Base-by-base conservation (phyloP, 2,329 filamentous ascomycete species). In the Fusarium scirpi region DNA sequence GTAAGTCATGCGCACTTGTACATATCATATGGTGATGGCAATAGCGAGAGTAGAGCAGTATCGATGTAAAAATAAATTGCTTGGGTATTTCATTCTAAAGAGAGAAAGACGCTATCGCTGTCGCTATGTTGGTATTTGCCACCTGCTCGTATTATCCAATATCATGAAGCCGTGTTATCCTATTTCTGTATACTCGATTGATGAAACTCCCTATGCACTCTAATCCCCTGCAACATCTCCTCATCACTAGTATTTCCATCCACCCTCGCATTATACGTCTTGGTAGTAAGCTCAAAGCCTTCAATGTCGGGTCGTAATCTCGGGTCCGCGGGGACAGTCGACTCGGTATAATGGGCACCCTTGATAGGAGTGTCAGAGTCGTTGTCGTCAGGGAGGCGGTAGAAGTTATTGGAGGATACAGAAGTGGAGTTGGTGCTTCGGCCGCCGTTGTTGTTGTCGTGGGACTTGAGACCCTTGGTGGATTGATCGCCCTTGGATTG, bases 191-290 rank as follows among this genome's bases (percentile, higher is more conserved):
- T 65, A 30, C 67, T 76, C 12, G 77, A 76, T 24, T 75, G 78
- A 29, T 76, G 73, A 56, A 83, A 79, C 12, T 80, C 78, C 16
- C 51, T 82, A 3, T 81, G 73, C 5, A 83, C 79, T n/a, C 77
- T 66, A 12, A 83, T 83, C 2, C 78, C 76, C 40, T 81, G 77
- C 40, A 83, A 60, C 2, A 82, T 77, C 22, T 81, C 80, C 25
- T 83, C 80, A 3, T 76, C 79, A n/a, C 76, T 76, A 27, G 76
- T 75, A 3, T 73, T 73, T 7, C 68, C 68, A 7, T 77, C 73
- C 3, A 55, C 62, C n/a, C 65, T 73, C 2, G 75, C 69, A 45
- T 77, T 75, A 49, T 74, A 79, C 9, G 75, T 79, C 29, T 76
- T 77, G 4, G 79, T 76, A 1, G 74, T 78, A 29, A 79, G 76